Percentiles rank a stretch among this genome's conserved stretches.
phyloP scores from a whole-genome alignment of 768 basidiomycete species.

The Amanita fuliginea region DNA sequence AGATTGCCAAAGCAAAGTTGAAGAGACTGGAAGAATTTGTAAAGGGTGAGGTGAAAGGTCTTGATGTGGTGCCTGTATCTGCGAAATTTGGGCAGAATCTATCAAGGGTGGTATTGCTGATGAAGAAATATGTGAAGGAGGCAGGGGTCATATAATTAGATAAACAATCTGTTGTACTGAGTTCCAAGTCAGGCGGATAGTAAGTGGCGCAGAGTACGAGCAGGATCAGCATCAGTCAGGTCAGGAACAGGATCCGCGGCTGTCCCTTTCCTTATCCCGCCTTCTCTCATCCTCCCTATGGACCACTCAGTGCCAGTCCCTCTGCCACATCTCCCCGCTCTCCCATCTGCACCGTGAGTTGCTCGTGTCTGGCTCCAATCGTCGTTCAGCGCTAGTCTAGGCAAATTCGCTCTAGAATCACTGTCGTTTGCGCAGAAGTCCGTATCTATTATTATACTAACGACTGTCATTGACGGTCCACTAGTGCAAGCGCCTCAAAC shows the following conservation, averaged over 20 bases:
- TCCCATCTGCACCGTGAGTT: slow-evolving; percentile 13
- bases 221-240: not conserved
- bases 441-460: not conserved
- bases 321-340: not conserved
- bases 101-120: slow-evolving; percentile 49
- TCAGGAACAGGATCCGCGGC: not conserved
- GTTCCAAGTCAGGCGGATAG: no score
- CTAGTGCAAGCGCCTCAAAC: slow-evolving; percentile 81
- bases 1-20: slow-evolving; percentile 47
- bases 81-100: slow-evolving; percentile 85
- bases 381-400: slow-evolving; percentile 17
- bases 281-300: slow-evolving; percentile 2
- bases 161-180: no score
- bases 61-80: slow-evolving; percentile 75
- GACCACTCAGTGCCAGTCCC: not conserved
- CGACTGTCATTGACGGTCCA: slow-evolving; percentile 5
- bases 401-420: slow-evolving; percentile 66
- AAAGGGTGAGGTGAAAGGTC: slow-evolving; percentile 28
- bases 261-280: slow-evolving; percentile 4
- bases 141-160: no score
- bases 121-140: slow-evolving; percentile 55
- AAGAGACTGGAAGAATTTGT: slow-evolving; percentile 46
- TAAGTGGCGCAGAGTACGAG: not conserved
- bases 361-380: not conserved
- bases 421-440: slow-evolving; percentile 77